A percentile compares a stretch with the other conserved stretches of the same genome.
Conservation (phyloP, 345 rosid species). For the Jatropha curcas region DNA sequence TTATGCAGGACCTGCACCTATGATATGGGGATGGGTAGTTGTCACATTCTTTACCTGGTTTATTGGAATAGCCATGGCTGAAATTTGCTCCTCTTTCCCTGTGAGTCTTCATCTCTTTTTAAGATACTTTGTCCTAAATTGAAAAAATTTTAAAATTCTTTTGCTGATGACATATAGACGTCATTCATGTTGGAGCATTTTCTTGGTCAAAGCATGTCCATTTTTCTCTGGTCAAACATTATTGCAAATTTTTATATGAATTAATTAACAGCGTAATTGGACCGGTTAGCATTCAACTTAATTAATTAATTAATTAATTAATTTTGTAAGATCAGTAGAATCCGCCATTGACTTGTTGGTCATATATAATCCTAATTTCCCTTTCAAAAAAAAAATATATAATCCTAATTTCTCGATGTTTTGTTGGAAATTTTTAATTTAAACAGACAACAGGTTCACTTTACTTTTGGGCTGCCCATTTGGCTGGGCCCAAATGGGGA, state of each 20-base stretch:
- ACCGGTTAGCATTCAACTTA: not conserved
- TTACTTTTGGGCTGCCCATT: conserved; percentile 72
- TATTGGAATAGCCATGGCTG: conserved; percentile 24
- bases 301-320: too few relatives aligned
- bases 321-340: too few relatives aligned
- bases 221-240: not conserved
- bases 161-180: too few relatives aligned
- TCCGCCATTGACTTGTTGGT: too few relatives aligned
- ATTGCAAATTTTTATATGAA: not conserved
- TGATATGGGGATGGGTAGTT: conserved; percentile 20
- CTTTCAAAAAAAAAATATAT: too few relatives aligned
- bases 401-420: too few relatives aligned
- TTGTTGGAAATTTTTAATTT: not conserved
- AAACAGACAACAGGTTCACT: conserved; percentile 67
- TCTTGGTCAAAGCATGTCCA: not conserved
- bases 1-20: conserved; percentile 23
- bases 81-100: conserved; percentile 26
- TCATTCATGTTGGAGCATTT: not conserved
- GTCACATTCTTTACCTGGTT: conserved; percentile 25
- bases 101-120: not conserved
- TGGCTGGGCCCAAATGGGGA: conserved; percentile 67
- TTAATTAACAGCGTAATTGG: not conserved
- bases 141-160: too few relatives aligned
- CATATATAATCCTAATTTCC: too few relatives aligned
- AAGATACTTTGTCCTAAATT: too few relatives aligned